These are phyloP conservation scores for Saccharomycopsis hybrid DNA, from an alignment of 1,139 yeast genomes.

Conservation along the genomic window DNA sequence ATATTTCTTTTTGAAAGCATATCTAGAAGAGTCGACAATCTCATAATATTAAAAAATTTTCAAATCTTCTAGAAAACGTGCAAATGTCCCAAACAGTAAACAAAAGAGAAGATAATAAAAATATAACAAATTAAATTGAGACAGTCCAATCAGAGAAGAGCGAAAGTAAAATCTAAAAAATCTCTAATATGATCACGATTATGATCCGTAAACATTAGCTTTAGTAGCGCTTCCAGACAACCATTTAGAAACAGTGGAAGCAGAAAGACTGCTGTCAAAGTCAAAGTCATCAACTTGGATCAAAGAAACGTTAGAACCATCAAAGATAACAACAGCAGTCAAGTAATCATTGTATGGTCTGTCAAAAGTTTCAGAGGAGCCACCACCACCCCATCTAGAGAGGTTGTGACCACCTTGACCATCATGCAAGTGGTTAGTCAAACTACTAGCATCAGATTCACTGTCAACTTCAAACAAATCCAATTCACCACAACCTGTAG, in stretches of 20 bases:
- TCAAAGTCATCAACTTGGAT: conserved; percentile 51
- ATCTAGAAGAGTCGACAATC: too few relatives aligned
- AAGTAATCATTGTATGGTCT: conserved; percentile 76
- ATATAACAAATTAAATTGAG: too few relatives aligned
- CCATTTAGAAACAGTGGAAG: conserved; percentile 53
- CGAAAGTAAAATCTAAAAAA: not conserved
- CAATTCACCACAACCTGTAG: conserved; percentile 93
- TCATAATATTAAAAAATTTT: too few relatives aligned
- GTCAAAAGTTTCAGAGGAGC: conserved; percentile 75
- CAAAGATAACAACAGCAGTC: conserved; percentile 88
- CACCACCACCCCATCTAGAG: conserved; percentile 63
- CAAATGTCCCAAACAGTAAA: too few relatives aligned
- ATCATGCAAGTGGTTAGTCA: conserved; percentile 79
- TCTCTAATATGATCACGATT: not conserved
- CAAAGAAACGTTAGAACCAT: conserved; percentile 49
- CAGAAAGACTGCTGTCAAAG: conserved; percentile 49
- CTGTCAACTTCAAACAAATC: conserved; percentile 74
- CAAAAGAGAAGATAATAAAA: not conserved
- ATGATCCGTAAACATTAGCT: not conserved
- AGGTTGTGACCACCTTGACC: conserved; percentile 69
- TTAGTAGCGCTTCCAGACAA: conserved; percentile 34
- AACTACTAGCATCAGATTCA: conserved; percentile 59
- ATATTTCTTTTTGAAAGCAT: too few relatives aligned
- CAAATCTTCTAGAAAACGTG: too few relatives aligned
- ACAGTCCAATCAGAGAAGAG: too few relatives aligned